Conservation (phyloP, 805 yeast genomes). For the Lachancea nothofagi region DNA sequence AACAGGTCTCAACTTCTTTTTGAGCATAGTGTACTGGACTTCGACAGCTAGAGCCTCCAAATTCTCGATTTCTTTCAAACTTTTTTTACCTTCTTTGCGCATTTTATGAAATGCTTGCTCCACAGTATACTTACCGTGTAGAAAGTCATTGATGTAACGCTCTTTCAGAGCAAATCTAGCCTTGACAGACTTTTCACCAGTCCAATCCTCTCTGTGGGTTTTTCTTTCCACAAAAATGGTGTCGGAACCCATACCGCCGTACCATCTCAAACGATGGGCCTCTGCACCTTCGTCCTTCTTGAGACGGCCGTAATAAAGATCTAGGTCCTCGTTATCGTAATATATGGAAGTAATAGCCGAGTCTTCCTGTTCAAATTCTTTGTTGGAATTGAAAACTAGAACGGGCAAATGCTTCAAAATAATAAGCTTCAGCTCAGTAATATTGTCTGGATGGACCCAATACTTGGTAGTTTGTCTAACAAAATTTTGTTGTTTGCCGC, state of each 20-base stretch:
- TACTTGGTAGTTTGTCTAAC: slow-evolving; percentile 98
- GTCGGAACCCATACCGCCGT: slow-evolving; percentile 94
- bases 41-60: slow-evolving; percentile 90
- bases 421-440: slow-evolving; percentile 89
- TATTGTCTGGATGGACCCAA: slow-evolving; percentile 99
- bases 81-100: slow-evolving; percentile 88
- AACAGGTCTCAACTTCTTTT: slow-evolving; percentile 84
- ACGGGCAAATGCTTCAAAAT: slow-evolving; percentile 95
- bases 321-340: slow-evolving; percentile 85
- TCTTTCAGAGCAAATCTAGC: slow-evolving; percentile 93
- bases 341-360: slow-evolving; percentile 95
- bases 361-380: slow-evolving; percentile 92
- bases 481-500: slow-evolving; percentile 95
- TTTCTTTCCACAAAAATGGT: slow-evolving; percentile 93
- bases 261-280: slow-evolving; percentile 97
- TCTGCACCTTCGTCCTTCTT: slow-evolving; percentile 98
- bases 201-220: slow-evolving; percentile 99
- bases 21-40: slow-evolving; percentile 83
- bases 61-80: slow-evolving; percentile 80
- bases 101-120: slow-evolving; percentile 86
- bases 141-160: slow-evolving; percentile 77
- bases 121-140: slow-evolving; percentile 80
- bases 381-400: slow-evolving; percentile 88
- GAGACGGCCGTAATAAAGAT: slow-evolving; percentile 87
- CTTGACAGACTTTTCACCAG: slow-evolving; percentile 98